phyloP scores from a whole-genome alignment of 805 yeast species.

The Lipomyces japonicus region DNA sequence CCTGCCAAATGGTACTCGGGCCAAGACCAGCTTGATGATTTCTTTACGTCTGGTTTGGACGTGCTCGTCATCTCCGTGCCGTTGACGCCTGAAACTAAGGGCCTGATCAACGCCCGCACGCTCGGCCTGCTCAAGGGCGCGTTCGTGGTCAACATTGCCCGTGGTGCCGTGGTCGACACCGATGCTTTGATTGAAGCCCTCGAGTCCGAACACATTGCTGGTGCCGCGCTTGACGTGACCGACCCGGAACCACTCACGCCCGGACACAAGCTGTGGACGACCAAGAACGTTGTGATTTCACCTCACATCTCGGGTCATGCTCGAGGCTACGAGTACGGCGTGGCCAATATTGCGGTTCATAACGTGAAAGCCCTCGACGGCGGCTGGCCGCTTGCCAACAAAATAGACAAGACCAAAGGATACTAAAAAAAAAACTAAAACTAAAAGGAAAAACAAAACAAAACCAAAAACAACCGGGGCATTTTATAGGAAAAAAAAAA shows the following conservation, averaged over 20 bases:
- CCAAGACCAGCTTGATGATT: conserved; percentile 46
- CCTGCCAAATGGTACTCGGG: conserved; percentile 48
- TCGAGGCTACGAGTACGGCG: conserved; percentile 20
- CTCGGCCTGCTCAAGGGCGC: conserved; percentile 52
- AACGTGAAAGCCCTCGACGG: conserved; percentile 16
- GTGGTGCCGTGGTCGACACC: conserved; percentile 44
- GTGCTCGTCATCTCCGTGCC: conserved; percentile 65
- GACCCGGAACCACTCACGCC: conserved; percentile 52
- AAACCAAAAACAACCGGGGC: too few species aligned
- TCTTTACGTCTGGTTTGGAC: conserved; percentile 45
- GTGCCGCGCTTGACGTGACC: conserved; percentile 71
- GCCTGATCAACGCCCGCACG: conserved; percentile 48
- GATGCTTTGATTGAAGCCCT: conserved; percentile 45
- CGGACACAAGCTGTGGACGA: conserved; percentile 26
- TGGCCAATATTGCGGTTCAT: conserved; percentile 19
- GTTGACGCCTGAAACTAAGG: conserved; percentile 53
- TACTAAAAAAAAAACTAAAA: too few species aligned
- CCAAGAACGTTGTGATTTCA: conserved; percentile 25
- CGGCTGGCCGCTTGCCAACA: conserved; percentile 15
- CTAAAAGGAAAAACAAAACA: too few species aligned
- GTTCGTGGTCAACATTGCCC: conserved; percentile 56
- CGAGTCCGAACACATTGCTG: conserved; percentile 51
- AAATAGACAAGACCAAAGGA: conserved; percentile 19
- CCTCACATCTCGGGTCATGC: conserved; percentile 28
- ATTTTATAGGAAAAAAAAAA: too few species aligned